These are phyloP conservation scores for Phialocephala subalpina DNA, from an alignment of 2,329 filamentous ascomycete genomes.

Conservation along the genomic window DNA sequence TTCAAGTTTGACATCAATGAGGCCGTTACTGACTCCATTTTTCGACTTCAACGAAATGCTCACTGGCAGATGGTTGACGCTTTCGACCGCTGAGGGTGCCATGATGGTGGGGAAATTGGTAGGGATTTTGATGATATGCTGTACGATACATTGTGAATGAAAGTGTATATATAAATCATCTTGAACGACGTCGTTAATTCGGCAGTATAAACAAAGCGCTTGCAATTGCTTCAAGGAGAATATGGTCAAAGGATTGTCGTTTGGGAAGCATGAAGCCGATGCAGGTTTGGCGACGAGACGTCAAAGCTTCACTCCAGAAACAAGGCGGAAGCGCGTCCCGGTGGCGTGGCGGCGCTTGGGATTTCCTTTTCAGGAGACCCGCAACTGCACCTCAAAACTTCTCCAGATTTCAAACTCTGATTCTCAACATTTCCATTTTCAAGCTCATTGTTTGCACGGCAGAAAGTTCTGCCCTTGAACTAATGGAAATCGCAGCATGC, in stretches of 20 bases:
- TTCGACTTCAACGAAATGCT: neutral
- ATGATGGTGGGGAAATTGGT: neutral
- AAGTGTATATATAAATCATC: constrained; percentile 1
- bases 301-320: no score
- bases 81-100: neutral
- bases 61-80: neutral
- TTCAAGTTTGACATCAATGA: constrained; percentile 9
- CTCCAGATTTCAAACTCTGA: no score
- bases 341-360: no score
- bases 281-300: neutral
- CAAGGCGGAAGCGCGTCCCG: no score
- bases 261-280: neutral
- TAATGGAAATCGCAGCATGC: no score
- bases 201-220: neutral
- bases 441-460: no score
- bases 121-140: neutral
- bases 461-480: no score
- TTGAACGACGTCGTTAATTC: neutral
- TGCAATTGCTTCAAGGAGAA: neutral
- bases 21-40: neutral
- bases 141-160: neutral
- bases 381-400: no score
- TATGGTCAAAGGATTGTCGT: neutral
- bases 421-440: no score
- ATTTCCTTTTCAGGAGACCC: no score